Evolutionary conservation across 2,329 filamentous ascomycete genomes (phyloP), one percentile per base, ranked within the genome.

Genomic region (Lachnellula subtilissima): DNA sequence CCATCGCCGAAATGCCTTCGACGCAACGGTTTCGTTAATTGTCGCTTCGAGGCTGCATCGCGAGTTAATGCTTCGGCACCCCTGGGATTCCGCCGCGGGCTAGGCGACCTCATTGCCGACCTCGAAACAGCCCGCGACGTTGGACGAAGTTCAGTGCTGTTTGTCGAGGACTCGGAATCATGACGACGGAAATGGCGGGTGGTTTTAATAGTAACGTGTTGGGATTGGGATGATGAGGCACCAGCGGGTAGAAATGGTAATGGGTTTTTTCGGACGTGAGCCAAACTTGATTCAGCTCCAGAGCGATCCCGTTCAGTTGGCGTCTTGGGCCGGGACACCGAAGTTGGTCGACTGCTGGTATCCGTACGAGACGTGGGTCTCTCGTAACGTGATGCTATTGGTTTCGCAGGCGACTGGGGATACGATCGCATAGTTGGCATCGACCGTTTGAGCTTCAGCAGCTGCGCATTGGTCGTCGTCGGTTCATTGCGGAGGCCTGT

Each of bases 1-100:
- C 94, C 94, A 71, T 97, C 91, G 12, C 94, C 94, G 74, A 95
- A 99, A 65, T 89, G 84, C 47, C 85, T 81, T 57, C 79, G 78
- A 42, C 84, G 79, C 37, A 83, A 79, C 3, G 91, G 91, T 70
- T 86, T 88, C 60, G 83, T 92, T 57, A 96, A 74, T 48, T 87
- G 85, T 62, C 87, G 84, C 76, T 87, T 88, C 6, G 79, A 74
- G 50, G 80, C 76, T 53, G 82, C 79, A 59, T 72, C 71, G 52
- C 69, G 66, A 63, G 64, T 70, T 57, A 69, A 65, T 40, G 54
- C 61, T 52, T 69, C 70, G 15, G 66, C 78, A 48, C 79, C 80
- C 42, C 72, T 68, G 9, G 76, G 74, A 48, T 70, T 73, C 49
- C 72, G 77, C 62, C 64, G 73, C 58, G 83, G 84, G 65, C 82